Percentiles rank a stretch among this genome's conserved stretches.
These are phyloP conservation scores for Tripterygium wilfordii DNA, from an alignment of 177 flowering plant genomes.

Conservation along the genomic window DNA sequence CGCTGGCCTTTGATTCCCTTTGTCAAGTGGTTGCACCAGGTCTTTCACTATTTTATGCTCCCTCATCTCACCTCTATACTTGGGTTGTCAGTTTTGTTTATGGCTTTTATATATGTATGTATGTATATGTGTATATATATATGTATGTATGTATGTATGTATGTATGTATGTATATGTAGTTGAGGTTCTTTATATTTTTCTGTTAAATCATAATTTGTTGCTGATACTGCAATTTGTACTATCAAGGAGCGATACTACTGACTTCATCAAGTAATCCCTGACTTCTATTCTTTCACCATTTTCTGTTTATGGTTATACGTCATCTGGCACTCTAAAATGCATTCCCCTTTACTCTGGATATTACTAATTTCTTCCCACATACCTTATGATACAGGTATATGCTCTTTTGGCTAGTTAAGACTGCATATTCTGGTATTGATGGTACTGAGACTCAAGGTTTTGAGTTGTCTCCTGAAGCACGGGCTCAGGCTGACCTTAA, in stretches of 20 bases:
- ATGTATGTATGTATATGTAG: no score
- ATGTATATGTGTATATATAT: no score
- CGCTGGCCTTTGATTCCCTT: slow-evolving; percentile 63
- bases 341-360: no score
- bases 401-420: slow-evolving; percentile 84
- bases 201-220: no score
- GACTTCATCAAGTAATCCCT: slow-evolving; percentile 90
- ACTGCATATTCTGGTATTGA: slow-evolving; percentile 39
- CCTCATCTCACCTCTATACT: slow-evolving; percentile 8
- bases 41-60: slow-evolving; percentile 13
- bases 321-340: no score
- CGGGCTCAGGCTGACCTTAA: slow-evolving; percentile 94
- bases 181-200: no score
- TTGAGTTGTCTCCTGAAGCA: slow-evolving; percentile 90
- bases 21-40: slow-evolving; percentile 97
- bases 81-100: no score
- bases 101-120: no score
- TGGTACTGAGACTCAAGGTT: slow-evolving; percentile 59
- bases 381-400: slow-evolving; percentile 59
- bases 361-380: not conserved
- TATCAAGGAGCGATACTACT: slow-evolving; percentile 66
- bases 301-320: no score
- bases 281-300: no score
- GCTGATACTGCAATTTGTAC: no score
- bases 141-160: no score